Conservation (phyloP, 2,329 filamentous ascomycete species). For the Cladobotryum protrusum region DNA sequence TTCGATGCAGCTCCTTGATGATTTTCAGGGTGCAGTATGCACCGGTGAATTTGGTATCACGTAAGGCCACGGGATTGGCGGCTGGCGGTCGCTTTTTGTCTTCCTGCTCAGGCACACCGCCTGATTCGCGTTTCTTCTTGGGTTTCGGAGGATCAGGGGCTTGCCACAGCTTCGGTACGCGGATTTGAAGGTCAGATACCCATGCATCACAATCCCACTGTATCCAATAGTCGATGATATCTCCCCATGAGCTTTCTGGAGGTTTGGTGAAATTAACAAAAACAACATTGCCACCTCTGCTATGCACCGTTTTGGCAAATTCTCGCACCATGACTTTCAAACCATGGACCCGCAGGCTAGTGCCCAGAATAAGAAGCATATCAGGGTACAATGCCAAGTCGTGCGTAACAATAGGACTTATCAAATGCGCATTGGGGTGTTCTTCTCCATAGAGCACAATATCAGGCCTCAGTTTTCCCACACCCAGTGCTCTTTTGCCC, state of each 20-base stretch:
- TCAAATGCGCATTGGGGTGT: constrained; percentile 61
- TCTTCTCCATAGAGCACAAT: constrained; percentile 72
- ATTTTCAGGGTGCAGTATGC: constrained; percentile 41
- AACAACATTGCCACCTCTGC: constrained; percentile 60
- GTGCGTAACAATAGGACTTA: constrained; percentile 62
- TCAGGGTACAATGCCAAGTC: constrained; percentile 60
- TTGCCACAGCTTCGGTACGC: constrained; percentile 55
- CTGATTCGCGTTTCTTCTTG: constrained; percentile 31
- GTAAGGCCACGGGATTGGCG: constrained; percentile 36
- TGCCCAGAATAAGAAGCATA: constrained; percentile 63
- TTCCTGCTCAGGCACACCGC: constrained; percentile 18
- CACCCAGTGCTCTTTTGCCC: constrained; percentile 60
- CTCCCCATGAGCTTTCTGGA: constrained; percentile 65
- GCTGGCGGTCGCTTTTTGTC: constrained; percentile 27
- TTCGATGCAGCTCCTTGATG: constrained; percentile 30
- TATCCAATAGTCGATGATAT: constrained; percentile 68
- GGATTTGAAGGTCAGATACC: constrained; percentile 56
- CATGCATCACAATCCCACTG: constrained; percentile 71
- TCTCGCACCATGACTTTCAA: constrained; percentile 65
- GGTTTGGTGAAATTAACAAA: constrained; percentile 71
- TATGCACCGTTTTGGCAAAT: constrained; percentile 66
- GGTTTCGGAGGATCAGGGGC: constrained; percentile 40
- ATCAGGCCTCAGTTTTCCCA: constrained; percentile 63
- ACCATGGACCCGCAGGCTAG: constrained; percentile 64
- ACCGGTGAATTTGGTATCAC: constrained; percentile 40